Conservation (phyloP, 2,329 filamentous ascomycete genomes). For the Diaporthe batatas region DNA sequence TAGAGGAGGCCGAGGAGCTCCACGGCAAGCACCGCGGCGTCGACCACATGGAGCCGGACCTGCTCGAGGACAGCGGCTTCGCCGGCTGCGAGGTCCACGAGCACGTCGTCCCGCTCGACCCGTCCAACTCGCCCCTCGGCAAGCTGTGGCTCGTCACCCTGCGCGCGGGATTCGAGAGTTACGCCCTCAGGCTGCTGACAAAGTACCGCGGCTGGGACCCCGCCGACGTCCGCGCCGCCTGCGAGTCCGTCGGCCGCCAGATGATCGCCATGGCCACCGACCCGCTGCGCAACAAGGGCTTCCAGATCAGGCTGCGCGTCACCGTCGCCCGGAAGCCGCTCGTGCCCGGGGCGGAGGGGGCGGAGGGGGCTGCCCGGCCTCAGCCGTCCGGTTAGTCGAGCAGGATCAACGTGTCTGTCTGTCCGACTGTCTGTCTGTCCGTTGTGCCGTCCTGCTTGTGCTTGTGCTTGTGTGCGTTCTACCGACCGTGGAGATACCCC, state of each 20-base stretch:
- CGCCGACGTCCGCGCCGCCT: constrained; percentile 61
- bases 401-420: not conserved
- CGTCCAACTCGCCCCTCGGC: constrained; percentile 60
- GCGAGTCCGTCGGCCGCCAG: constrained; percentile 62
- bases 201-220: constrained; percentile 66
- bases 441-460: not conserved
- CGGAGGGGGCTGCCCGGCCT: constrained; percentile 20
- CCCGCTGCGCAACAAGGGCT: constrained; percentile 56
- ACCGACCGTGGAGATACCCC: constrained; percentile 22
- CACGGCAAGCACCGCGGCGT: constrained; percentile 61
- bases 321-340: constrained; percentile 65
- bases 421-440: not conserved
- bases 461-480: not conserved
- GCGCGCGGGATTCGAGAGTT: constrained; percentile 64
- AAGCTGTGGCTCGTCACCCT: constrained; percentile 68
- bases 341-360: constrained; percentile 34
- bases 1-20: constrained; percentile 58
- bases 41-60: constrained; percentile 59
- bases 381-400: not conserved
- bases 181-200: constrained; percentile 64
- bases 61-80: constrained; percentile 64
- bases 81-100: constrained; percentile 63
- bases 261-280: constrained; percentile 63
- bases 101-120: constrained; percentile 62
- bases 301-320: constrained; percentile 63